These are phyloP conservation scores for Septoria linicola DNA, from an alignment of 2,329 filamentous ascomycete genomes.

Conservation along the genomic window DNA sequence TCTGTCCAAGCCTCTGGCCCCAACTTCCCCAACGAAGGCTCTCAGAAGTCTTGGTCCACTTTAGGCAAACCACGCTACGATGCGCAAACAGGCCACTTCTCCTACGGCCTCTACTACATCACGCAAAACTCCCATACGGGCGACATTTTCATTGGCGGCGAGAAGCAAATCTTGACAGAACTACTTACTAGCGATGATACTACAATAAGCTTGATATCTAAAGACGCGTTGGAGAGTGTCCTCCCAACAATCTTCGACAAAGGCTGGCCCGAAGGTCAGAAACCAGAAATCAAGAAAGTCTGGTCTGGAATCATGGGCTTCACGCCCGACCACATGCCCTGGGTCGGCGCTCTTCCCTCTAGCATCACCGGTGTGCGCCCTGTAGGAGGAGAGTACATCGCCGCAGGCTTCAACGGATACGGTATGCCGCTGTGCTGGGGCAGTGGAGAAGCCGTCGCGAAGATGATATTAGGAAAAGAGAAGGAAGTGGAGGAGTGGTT, in stretches of 20 bases:
- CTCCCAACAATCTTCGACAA: constrained; percentile 21
- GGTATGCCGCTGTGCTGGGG: constrained; percentile 29
- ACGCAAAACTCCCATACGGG: constrained; percentile 23
- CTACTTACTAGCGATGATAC: constrained; percentile 22
- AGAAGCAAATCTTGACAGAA: constrained; percentile 18
- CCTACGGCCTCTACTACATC: constrained; percentile 26
- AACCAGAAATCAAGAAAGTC: constrained; percentile 16
- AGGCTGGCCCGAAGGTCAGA: constrained; percentile 17
- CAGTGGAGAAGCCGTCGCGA: constrained; percentile 27
- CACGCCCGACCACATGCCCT: constrained; percentile 21
- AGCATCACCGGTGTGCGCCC: constrained; percentile 5
- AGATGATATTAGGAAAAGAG: constrained; percentile 23
- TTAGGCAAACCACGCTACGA: constrained; percentile 22
- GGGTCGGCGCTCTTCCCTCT: constrained; percentile 18
- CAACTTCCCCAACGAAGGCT: constrained; percentile 17
- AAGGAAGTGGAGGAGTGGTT: constrained; percentile 20
- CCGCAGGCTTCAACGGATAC: constrained; percentile 28
- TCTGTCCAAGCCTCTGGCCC: constrained; percentile 18
- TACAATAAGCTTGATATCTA: constrained; percentile 12
- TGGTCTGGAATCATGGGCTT: constrained; percentile 26
- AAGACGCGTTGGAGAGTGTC: constrained; percentile 15
- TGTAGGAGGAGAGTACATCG: constrained; percentile 21
- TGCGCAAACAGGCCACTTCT: constrained; percentile 17
- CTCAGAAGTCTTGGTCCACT: constrained; percentile 21
- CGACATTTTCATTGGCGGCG: constrained; percentile 26